phyloP scores from a whole-genome alignment of 108 stramenopile species.

The Cyclostephanos tholiformis region DNA sequence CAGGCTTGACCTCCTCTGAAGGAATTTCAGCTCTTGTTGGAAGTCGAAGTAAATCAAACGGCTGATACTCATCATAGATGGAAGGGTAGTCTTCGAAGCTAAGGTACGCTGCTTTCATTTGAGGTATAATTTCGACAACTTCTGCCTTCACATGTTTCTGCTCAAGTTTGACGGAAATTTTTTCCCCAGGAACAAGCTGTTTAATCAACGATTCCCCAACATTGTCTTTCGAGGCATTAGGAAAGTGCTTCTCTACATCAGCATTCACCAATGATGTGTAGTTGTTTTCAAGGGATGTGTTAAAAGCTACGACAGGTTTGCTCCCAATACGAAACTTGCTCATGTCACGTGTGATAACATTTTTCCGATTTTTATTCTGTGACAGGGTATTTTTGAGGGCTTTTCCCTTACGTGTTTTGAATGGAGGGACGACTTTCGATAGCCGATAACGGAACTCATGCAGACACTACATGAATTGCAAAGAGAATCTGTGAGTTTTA shows the following conservation, averaged over 20 bases:
- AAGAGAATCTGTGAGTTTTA: neutral
- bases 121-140: conserved; percentile 41
- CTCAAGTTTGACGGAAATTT: conserved; percentile 46
- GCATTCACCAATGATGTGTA: conserved; percentile 43
- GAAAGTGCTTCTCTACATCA: conserved; percentile 43
- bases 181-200: conserved; percentile 40
- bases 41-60: conserved; percentile 43
- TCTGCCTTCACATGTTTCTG: conserved; percentile 48
- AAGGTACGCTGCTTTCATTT: conserved; percentile 53
- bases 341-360: conserved; percentile 43
- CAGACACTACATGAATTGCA: conserved; percentile 34
- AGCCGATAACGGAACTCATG: conserved; percentile 73
- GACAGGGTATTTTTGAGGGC: conserved; percentile 44
- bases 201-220: conserved; percentile 34
- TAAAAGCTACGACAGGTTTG: conserved; percentile 45
- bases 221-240: conserved; percentile 35
- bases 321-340: conserved; percentile 37
- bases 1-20: conserved; percentile 48
- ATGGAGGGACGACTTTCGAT: conserved; percentile 40
- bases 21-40: conserved; percentile 46
- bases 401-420: conserved; percentile 45
- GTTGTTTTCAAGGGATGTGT: conserved; percentile 41
- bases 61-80: conserved; percentile 64
- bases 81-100: conserved; percentile 65
- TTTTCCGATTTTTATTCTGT: conserved; percentile 20